Evolutionary conservation across 768 basidiomycete genomes (phyloP), one percentile per base, ranked within the genome.

Genomic region (Psilocybe sp.): DNA sequence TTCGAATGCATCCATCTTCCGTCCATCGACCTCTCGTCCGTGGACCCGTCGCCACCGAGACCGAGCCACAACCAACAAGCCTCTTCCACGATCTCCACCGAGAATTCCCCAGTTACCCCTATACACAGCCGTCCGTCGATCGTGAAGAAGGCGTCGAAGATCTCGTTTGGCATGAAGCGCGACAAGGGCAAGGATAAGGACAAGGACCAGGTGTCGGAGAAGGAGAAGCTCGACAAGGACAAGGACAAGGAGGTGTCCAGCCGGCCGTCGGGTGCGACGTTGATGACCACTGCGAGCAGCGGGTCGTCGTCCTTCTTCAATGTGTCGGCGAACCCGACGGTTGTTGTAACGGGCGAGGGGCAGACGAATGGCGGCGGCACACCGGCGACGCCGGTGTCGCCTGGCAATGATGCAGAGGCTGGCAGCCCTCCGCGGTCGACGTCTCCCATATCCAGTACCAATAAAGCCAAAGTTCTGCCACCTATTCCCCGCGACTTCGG

Each of bases 1-100:
- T 98, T 92, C 65, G 96, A 99, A 66, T 99, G 97, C 70, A 89
- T 96, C 18, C 93, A 99, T 65, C 69, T 90, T 28, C 96, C 96
- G 0, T 94, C 92, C 23, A 98, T 98, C 66, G 94, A 97, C 63
- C 69, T 98, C 9, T 77, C 87, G 3, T 87, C 91, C 12, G 76
- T 50, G 13, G 49, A 50, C 31, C 49, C 49, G 5, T 34, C 15
- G 32, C 49, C 5, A 50, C 31, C 32, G 38, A 50, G 14, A 37
- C 34, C 10, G 41, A 43, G 18, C 23, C 71, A 67, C 48, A 69
- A 58, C 32, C 74, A 69, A 49, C 73, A 65, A 60, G 64, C 73
- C 4, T 80, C 83, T 2, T 68, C 65, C 18, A 56, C 60, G 19
- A 59, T 58, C 18, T 18, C 77, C 74, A n/a, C 72, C 46, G 84